These are phyloP conservation scores for Penicillium decumbens DNA, from an alignment of 2,329 filamentous ascomycete species.

Conservation along the genomic window DNA sequence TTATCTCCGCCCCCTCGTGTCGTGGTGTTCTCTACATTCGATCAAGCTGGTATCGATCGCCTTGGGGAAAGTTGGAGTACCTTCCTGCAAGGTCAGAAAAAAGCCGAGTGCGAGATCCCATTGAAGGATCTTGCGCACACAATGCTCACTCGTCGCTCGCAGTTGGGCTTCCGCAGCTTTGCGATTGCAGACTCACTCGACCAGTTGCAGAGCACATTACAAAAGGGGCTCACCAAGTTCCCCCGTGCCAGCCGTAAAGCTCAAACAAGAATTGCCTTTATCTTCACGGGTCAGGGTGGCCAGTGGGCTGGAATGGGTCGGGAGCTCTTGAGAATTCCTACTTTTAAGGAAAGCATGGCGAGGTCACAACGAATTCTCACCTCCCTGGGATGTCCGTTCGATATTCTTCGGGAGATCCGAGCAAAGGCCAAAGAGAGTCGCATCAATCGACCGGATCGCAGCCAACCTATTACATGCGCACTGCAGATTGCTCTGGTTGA, in stretches of 20 bases:
- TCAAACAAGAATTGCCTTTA: slow-evolving; percentile 19
- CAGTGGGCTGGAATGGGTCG: slow-evolving; percentile 43
- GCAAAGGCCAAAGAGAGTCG: slow-evolving; percentile 4
- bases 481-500: slow-evolving; percentile 29
- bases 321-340: slow-evolving; percentile 29
- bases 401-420: slow-evolving; percentile 24
- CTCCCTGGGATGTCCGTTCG: slow-evolving; percentile 22
- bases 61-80: slow-evolving; percentile 10
- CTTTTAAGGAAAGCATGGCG: slow-evolving; percentile 14
- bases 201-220: slow-evolving; percentile 6
- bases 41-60: slow-evolving; percentile 18
- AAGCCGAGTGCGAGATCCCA: slow-evolving; percentile 4
- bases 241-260: slow-evolving; percentile 14
- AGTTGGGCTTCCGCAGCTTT: slow-evolving; percentile 19
- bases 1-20: slow-evolving; percentile 10
- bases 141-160: slow-evolving; percentile 17
- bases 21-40: slow-evolving; percentile 17
- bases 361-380: slow-evolving; percentile 6
- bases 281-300: slow-evolving; percentile 45
- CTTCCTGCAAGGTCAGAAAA: slow-evolving; percentile 9
- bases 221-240: slow-evolving; percentile 13
- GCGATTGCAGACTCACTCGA: slow-evolving; percentile 15
- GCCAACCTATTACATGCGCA: slow-evolving; percentile 22
- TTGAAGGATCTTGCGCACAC: slow-evolving; percentile 14
- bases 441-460: slow-evolving; percentile 24